A percentile compares a stretch with the other conserved stretches of the same genome.
Conservation (phyloP, 78 protist species). For the Dictyostelium intermedium region DNA sequence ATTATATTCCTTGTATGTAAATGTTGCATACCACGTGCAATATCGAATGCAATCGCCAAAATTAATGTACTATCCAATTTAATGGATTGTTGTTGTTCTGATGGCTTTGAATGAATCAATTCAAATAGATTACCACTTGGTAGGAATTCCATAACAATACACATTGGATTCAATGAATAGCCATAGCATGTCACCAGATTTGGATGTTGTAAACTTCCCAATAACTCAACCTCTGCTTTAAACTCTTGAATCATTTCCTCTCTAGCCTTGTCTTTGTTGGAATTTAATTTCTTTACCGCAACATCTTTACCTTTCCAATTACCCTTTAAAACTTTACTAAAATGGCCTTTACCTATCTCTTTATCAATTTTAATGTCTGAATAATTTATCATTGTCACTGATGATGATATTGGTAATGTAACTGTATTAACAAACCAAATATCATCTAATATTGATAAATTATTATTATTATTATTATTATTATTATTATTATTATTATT, state of each 20-base stretch:
- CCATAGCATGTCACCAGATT: conserved; percentile 71
- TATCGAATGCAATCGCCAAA: conserved; percentile 67
- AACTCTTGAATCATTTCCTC: conserved; percentile 72
- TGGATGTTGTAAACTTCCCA: conserved; percentile 72
- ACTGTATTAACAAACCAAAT: conserved; percentile 73
- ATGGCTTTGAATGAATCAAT: conserved; percentile 31
- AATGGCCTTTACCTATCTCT: conserved; percentile 77
- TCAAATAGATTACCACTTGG: conserved; percentile 70
- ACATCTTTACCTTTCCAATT: conserved; percentile 73
- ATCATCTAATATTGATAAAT: conserved; percentile 30
- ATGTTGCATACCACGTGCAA: conserved; percentile 72
- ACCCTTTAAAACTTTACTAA: conserved; percentile 61
- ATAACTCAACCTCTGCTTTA: conserved; percentile 65
- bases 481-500: not conserved
- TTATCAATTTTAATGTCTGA: conserved; percentile 70
- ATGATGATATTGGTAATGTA: conserved; percentile 52
- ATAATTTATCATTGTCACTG: conserved; percentile 50
- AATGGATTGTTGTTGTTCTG: conserved; percentile 18
- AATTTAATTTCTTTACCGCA: conserved; percentile 54
- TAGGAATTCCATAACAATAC: conserved; percentile 68
- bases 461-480: not conserved
- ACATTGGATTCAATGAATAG: conserved; percentile 65
- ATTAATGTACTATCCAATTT: conserved; percentile 52
- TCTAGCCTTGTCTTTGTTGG: conserved; percentile 28
- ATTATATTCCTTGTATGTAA: conserved; percentile 62